phyloP scores from a whole-genome alignment of 495 filamentous ascomycete genomes.

The Penicillium paradoxum region DNA sequence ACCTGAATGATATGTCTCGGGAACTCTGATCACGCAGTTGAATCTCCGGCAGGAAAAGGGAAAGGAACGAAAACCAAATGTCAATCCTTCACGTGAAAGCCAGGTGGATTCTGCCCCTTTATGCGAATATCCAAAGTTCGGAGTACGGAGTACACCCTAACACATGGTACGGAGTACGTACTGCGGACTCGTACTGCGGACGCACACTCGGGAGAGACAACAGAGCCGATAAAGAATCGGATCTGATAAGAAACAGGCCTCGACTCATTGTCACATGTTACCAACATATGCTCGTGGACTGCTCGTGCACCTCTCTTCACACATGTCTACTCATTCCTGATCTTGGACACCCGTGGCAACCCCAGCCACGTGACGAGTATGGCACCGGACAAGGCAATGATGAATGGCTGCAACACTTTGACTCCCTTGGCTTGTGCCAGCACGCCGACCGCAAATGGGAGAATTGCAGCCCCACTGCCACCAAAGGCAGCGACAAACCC shows the following conservation, averaged over 20 bases:
- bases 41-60: too few relatives aligned
- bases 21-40: too few relatives aligned
- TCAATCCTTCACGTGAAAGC: too few relatives aligned
- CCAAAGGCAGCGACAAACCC: constrained; percentile 83
- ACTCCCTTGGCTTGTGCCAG: constrained; percentile 79
- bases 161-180: too few relatives aligned
- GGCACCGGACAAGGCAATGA: constrained; percentile 58
- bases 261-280: constrained; percentile 3
- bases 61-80: too few relatives aligned
- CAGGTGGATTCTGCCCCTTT: too few relatives aligned
- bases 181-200: too few relatives aligned
- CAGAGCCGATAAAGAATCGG: constrained; percentile 1
- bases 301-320: too few relatives aligned
- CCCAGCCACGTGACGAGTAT: constrained; percentile 54
- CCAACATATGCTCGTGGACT: too few relatives aligned
- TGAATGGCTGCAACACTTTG: constrained; percentile 70
- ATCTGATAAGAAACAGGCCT: constrained; percentile 6
- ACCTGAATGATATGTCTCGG: too few relatives aligned
- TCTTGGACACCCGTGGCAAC: constrained; percentile 31
- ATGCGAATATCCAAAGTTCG: too few relatives aligned
- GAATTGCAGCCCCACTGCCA: constrained; percentile 68
- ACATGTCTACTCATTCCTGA: constrained; percentile 15
- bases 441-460: constrained; percentile 81
- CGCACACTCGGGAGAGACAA: neutral
- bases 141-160: too few relatives aligned